Evolutionary conservation across 768 basidiomycete genomes (phyloP), one percentile per base, ranked within the genome.

Genomic region (Phylloporus sp.): DNA sequence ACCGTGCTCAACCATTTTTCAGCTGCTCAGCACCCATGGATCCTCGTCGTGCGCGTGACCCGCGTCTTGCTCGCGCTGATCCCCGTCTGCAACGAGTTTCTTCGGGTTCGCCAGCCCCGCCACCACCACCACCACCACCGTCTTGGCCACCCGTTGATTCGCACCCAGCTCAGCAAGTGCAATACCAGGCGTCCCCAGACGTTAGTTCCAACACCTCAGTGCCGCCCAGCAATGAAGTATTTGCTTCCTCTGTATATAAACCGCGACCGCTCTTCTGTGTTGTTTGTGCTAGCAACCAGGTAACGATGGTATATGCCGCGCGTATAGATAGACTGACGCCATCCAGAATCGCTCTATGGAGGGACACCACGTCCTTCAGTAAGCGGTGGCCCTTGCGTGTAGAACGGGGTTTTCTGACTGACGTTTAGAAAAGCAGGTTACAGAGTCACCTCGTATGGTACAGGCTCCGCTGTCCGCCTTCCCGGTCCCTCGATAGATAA

Each of bases 201-300:
- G 36, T 49, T 28, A 36, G 29, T 54, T 39, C 50, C 40, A 50
- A 40, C 32, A 23, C 23, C 6, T 40, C 49, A 23, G 10, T 10
- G 34, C 35, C 44, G 18, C 42, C 35, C 15, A 48, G 18, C 11
- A 32, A 29, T 10, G 66, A 59, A 24, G 22, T 28, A 13, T 36
- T 64, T 36, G 31, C 55, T 45, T 22, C 36, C 13, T 34, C 68
- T 31, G 51, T 58, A 23, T 85, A 84, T 60, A 91, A 82, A 69
- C 72, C 77, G 11, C 76, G 89, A 11, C 92, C 91, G 2, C 66
- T 97, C 41, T 98, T 98, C 73, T 98, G 97, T 65, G 91, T 99
- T 9, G 97, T 98, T 28, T 99, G 97, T 66, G 95, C 97, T n/a
- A 97, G 93, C 65, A 99, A 99, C 65, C 92, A 98, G 76, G 95